phyloP scores from a whole-genome alignment of 2,329 filamentous ascomycete genomes.

The Talaromyces funiculosus region DNA sequence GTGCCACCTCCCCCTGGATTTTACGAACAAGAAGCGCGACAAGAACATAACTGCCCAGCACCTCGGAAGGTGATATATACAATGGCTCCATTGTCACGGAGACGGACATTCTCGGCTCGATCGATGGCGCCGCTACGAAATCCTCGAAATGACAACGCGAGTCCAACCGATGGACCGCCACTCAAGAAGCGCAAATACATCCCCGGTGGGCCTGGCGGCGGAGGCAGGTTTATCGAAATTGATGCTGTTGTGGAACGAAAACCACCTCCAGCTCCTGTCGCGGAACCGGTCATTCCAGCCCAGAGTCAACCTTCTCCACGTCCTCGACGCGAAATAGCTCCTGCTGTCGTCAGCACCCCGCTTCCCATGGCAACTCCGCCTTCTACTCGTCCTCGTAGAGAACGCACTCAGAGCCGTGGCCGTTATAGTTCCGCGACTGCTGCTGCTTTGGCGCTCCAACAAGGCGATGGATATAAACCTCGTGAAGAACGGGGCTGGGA shows the following conservation, averaged over 20 bases:
- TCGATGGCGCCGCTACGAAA: slow-evolving; percentile 29
- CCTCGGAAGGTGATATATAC: neutral
- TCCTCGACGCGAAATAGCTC: slow-evolving; percentile 49
- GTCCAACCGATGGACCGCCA: slow-evolving; percentile 52
- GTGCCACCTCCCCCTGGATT: slow-evolving; percentile 4
- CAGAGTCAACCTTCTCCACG: slow-evolving; percentile 45
- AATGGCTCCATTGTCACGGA: slow-evolving; percentile 31
- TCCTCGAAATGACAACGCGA: slow-evolving; percentile 24
- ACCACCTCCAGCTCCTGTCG: slow-evolving; percentile 32
- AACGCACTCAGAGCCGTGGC: slow-evolving; percentile 48
- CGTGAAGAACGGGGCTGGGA: slow-evolving; percentile 96
- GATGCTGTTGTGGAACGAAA: slow-evolving; percentile 54
- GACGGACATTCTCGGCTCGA: slow-evolving; percentile 25
- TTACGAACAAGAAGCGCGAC: neutral
- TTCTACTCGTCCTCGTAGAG: slow-evolving; percentile 36
- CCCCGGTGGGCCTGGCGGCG: slow-evolving; percentile 78
- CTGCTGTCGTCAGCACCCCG: slow-evolving; percentile 23
- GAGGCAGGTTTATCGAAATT: slow-evolving; percentile 74
- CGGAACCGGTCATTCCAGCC: slow-evolving; percentile 27
- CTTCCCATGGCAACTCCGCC: slow-evolving; percentile 32
- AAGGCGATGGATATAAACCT: slow-evolving; percentile 94
- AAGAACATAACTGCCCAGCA: neutral
- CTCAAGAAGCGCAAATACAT: slow-evolving; percentile 71
- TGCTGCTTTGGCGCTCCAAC: slow-evolving; percentile 79
- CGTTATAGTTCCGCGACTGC: slow-evolving; percentile 78